Evolutionary conservation across 106 monocot genomes (phyloP).

Genomic region (Acorus calamus): DNA sequence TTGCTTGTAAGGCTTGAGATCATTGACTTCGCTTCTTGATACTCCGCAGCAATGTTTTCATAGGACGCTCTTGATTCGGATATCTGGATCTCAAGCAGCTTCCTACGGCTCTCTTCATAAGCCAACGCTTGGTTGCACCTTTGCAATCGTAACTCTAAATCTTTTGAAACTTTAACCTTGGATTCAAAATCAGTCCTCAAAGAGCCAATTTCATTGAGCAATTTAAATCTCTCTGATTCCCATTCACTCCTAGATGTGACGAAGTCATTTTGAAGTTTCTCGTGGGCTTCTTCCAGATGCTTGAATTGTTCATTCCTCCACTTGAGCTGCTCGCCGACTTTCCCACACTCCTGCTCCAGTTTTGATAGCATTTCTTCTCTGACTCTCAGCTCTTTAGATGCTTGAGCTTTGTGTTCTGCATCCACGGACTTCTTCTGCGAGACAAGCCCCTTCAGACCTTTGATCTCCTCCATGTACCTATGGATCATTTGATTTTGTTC

Average conservation of each 20-base stretch:
- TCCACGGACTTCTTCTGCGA: constrained; percentile 41
- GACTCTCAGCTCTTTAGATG: constrained; percentile 30
- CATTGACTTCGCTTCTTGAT: constrained; percentile 39
- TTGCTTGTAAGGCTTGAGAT: constrained; percentile 28
- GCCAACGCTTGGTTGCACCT: constrained; percentile 76
- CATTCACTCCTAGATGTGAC: constrained; percentile 34
- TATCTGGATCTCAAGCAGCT: constrained; percentile 62
- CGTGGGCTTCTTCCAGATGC: constrained; percentile 82
- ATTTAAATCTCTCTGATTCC: constrained; percentile 42
- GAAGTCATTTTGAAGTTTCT: constrained; percentile 45
- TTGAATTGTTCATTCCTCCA: constrained; percentile 88
- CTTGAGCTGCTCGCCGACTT: constrained; percentile 47
- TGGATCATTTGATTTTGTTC: constrained; percentile 22
- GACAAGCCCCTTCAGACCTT: constrained; percentile 37
- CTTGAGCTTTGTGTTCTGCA: constrained; percentile 41
- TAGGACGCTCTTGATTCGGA: constrained; percentile 42
- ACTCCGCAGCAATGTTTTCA: constrained; percentile 56
- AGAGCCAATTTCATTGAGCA: constrained; percentile 40
- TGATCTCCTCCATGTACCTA: constrained; percentile 34
- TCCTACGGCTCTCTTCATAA: constrained; percentile 80
- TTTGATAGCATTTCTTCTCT: constrained; percentile 43
- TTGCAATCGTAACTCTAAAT: constrained; percentile 36
- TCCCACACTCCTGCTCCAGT: constrained; percentile 48
- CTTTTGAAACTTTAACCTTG: constrained; percentile 29
- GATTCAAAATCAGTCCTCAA: constrained; percentile 53